A percentile compares a stretch with the other conserved stretches of the same genome.
Evolutionary conservation across 495 filamentous ascomycete species (phyloP).

Genomic region (Xylaria castorea): DNA sequence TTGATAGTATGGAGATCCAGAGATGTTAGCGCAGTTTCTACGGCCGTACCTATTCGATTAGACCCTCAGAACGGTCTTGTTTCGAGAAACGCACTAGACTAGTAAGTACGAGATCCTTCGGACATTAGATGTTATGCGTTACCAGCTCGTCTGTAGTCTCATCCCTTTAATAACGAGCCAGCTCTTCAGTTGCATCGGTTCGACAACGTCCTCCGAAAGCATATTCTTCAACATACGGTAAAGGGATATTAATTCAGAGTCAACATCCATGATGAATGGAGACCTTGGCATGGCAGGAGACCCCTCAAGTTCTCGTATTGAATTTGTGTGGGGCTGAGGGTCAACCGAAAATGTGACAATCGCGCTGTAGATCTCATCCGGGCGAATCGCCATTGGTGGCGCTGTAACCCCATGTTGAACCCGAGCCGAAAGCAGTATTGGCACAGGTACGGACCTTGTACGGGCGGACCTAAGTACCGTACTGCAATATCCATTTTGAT

Average conservation of each 20-base stretch:
- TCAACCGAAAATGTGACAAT: slow-evolving; percentile 12
- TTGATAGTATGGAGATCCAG: not conserved
- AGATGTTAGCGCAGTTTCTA: slow-evolving; percentile 9
- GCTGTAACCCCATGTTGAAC: slow-evolving; percentile 21
- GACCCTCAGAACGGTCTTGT: not conserved
- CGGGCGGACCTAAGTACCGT: slow-evolving; percentile 7
- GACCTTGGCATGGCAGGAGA: slow-evolving; percentile 14
- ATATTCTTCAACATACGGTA: not conserved
- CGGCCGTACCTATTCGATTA: not conserved
- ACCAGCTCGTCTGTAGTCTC: not conserved
- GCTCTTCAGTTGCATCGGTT: not conserved
- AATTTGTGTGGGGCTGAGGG: slow-evolving; percentile 18
- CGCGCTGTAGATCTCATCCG: slow-evolving; percentile 21
- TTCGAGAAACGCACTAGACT: not conserved
- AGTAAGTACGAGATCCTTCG: not conserved
- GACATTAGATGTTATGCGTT: not conserved
- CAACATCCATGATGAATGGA: slow-evolving; percentile 3
- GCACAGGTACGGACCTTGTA: slow-evolving; percentile 18
- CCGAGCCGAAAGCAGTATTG: slow-evolving; percentile 19
- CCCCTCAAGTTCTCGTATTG: slow-evolving; percentile 21
- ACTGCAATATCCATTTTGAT: slow-evolving; percentile 8
- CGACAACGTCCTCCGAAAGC: not conserved
- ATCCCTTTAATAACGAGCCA: not conserved
- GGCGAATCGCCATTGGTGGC: not conserved
- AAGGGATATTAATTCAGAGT: not conserved